Conservation (phyloP, 305 asterid species). For the Solanum aculeatissimum region DNA sequence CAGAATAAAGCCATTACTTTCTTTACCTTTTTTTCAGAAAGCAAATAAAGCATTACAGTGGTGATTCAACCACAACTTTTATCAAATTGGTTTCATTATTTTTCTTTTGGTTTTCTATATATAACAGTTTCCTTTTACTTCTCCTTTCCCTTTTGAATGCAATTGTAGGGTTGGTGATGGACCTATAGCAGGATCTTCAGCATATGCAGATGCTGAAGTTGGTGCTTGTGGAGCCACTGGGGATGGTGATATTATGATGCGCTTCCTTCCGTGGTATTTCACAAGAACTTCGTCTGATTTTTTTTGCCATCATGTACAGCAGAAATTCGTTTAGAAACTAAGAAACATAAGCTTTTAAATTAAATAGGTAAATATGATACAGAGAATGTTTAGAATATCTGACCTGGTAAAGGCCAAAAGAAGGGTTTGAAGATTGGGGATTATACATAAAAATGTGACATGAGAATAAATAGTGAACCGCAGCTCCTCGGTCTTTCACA, state of each 20-base stretch:
- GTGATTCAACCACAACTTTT: background rate
- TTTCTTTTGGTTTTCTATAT: background rate
- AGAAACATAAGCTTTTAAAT: background rate
- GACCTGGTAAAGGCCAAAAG: background rate
- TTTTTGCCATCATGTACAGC: background rate
- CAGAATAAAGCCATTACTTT: background rate
- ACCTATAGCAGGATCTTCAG: slow-evolving; percentile 87
- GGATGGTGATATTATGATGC: slow-evolving; percentile 99
- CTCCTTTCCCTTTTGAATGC: background rate
- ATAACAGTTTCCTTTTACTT: background rate
- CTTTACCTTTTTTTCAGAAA: background rate
- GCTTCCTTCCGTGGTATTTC: slow-evolving; percentile 89
- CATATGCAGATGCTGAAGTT: slow-evolving; percentile 84
- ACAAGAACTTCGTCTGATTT: background rate
- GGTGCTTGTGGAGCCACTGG: slow-evolving; percentile 99
- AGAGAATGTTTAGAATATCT: background rate
- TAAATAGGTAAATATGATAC: background rate
- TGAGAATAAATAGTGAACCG: background rate
- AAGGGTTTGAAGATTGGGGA: background rate
- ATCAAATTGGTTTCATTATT: background rate
- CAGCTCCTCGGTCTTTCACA: background rate
- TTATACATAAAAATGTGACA: background rate
- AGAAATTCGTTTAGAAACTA: background rate
- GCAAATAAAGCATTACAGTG: background rate
- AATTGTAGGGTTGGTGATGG: slow-evolving; percentile 86